Conservation (phyloP, 495 filamentous ascomycete species). For the Physcia stellaris region DNA sequence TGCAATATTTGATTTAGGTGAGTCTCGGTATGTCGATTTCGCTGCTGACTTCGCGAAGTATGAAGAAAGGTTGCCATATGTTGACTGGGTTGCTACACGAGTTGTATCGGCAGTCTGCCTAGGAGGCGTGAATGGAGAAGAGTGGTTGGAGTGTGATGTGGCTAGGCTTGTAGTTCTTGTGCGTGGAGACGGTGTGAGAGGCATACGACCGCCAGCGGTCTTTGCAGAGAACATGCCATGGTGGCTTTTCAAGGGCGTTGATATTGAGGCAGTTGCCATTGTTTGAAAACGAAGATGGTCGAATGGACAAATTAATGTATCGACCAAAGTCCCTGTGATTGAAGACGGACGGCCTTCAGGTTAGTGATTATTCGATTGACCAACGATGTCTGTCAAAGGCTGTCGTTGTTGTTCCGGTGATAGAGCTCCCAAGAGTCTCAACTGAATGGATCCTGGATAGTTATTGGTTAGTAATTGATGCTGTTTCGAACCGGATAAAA, state of each 20-base stretch:
- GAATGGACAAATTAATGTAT: conserved; percentile 34
- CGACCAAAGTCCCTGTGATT: conserved; percentile 22
- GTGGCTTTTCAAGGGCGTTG: conserved; percentile 89
- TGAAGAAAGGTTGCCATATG: conserved; percentile 61
- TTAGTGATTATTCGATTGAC: conserved; percentile 22
- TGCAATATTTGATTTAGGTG: conserved; percentile 92
- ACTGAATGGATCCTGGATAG: conserved; percentile 47
- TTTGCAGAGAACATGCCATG: conserved; percentile 82
- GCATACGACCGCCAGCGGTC: conserved; percentile 88
- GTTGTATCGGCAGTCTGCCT: conserved; percentile 39
- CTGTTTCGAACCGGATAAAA: conserved; percentile 19
- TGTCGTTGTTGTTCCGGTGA: conserved; percentile 16
- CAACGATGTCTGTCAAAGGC: conserved; percentile 17
- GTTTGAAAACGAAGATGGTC: conserved; percentile 25
- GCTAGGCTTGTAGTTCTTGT: conserved; percentile 35
- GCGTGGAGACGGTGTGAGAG: conserved; percentile 82
- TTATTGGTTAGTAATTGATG: conserved; percentile 35
- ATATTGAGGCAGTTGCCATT: conserved; percentile 83
- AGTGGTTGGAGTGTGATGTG: conserved; percentile 35
- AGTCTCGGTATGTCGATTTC: conserved; percentile 49
- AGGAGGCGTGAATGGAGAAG: conserved; percentile 71
- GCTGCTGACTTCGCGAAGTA: conserved; percentile 57
- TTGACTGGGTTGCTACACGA: conserved; percentile 44
- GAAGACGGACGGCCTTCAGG: conserved; percentile 9
- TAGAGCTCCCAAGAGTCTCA: conserved; percentile 46